Conservation (phyloP, 1,284 basidiomycete genomes). For the Fomitopsis schrenkii region DNA sequence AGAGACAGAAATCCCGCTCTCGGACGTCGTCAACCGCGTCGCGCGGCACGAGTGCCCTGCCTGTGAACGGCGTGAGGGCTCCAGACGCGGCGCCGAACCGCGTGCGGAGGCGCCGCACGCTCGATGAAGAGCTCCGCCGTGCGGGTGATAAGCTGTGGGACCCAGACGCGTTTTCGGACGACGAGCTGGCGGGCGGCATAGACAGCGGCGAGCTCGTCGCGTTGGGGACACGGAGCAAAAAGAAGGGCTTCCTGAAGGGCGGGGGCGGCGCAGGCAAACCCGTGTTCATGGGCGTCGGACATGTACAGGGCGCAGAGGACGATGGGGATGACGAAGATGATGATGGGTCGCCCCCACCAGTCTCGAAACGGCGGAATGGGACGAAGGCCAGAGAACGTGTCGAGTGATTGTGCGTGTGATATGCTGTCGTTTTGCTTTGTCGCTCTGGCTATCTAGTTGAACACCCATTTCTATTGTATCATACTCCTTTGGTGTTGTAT, state of each 20-base stretch:
- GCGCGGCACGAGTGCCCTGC: slow-evolving; percentile 1
- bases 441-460: not conserved
- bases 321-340: slow-evolving; percentile 15
- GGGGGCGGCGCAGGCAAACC: slow-evolving; percentile 67
- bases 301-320: slow-evolving; percentile 44
- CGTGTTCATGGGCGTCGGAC: slow-evolving; percentile 65
- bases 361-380: not conserved
- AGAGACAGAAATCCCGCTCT: not conserved
- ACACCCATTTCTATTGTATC: not conserved
- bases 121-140: slow-evolving; percentile 60
- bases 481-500: not conserved
- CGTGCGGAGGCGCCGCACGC: slow-evolving; percentile 40
- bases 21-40: slow-evolving; percentile 8
- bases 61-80: not conserved
- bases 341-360: not conserved
- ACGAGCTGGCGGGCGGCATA: slow-evolving; percentile 26
- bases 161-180: slow-evolving; percentile 24
- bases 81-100: slow-evolving; percentile 15
- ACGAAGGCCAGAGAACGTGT: not conserved
- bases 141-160: slow-evolving; percentile 35
- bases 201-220: slow-evolving; percentile 48
- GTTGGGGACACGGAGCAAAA: slow-evolving; percentile 49
- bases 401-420: not conserved
- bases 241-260: slow-evolving; percentile 61
- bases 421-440: slow-evolving; percentile 1